These are phyloP conservation scores for Aleurites moluccanus DNA, from an alignment of 441 rosid species.

Conservation along the genomic window DNA sequence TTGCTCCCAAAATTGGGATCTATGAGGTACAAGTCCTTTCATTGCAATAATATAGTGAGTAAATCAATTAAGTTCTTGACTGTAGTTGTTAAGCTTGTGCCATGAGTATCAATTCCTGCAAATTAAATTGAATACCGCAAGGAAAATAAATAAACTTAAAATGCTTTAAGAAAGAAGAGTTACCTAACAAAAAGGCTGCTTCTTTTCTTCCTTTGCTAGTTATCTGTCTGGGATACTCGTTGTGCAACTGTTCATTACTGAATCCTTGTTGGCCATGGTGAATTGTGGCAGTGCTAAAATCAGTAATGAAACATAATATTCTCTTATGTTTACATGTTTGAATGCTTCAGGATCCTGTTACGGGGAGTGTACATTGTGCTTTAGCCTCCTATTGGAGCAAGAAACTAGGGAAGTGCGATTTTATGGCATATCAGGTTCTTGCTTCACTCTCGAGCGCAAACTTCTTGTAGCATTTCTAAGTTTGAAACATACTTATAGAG, in stretches of 20 bases:
- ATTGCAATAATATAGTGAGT: neutral
- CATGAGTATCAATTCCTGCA: neutral
- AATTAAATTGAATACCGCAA: neutral
- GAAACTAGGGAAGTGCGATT: slow-evolving; percentile 59
- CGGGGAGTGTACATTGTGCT: slow-evolving; percentile 78
- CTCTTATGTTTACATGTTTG: neutral
- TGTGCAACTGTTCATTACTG: neutral
- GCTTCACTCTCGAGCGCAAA: neutral
- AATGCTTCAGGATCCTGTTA: slow-evolving; percentile 62
- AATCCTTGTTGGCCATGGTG: neutral
- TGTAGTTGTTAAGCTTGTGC: neutral
- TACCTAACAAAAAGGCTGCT: neutral
- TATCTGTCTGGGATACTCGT: neutral
- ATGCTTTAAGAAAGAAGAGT: neutral
- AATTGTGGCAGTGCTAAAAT: neutral
- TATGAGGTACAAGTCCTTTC: slow-evolving; percentile 49
- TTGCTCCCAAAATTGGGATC: slow-evolving; percentile 59
- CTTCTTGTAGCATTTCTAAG: neutral
- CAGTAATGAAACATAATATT: neutral
- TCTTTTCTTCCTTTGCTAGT: neutral
- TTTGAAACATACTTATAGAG: neutral
- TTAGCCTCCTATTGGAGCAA: slow-evolving; percentile 66
- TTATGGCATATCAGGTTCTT: slow-evolving; percentile 55
- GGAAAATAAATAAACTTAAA: neutral
- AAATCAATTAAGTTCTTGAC: neutral